Evolutionary conservation across 140 eudicot species (phyloP).

Genomic region (Senecio squalidus): DNA sequence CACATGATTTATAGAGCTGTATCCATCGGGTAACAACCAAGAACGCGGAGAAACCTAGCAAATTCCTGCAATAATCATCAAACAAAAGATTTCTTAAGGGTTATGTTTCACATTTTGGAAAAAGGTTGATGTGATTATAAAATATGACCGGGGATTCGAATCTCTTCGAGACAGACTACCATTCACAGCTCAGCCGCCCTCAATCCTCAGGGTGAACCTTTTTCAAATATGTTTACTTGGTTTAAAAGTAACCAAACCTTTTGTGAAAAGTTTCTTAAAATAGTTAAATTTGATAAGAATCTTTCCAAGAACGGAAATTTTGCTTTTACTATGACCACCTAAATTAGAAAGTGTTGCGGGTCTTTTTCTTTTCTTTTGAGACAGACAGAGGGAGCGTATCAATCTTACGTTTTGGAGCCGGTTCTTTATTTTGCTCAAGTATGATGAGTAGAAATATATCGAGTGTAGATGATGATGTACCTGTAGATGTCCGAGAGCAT

Average conservation of each 20-base stretch:
- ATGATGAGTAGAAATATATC: not conserved
- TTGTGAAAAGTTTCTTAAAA: no score
- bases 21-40: conserved; percentile 84
- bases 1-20: conserved; percentile 31
- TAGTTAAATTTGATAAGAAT: not conserved
- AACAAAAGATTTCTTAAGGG: not conserved
- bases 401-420: not conserved
- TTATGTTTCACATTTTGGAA: conserved; percentile 4
- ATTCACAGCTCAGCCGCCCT: no score
- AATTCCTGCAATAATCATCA: conserved; percentile 58
- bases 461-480: conserved; percentile 26
- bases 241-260: not conserved
- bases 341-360: not conserved
- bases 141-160: no score
- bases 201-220: no score
- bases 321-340: not conserved
- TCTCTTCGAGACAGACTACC: no score
- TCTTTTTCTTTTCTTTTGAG: no score
- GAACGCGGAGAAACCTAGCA: conserved; percentile 77
- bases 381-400: no score
- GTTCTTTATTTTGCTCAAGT: not conserved
- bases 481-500: conserved; percentile 90
- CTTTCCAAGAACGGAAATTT: not conserved
- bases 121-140: no score
- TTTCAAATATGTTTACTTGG: not conserved